phyloP scores from a whole-genome alignment of 257 asterid genomes.

The Salvia rosmarinus region DNA sequence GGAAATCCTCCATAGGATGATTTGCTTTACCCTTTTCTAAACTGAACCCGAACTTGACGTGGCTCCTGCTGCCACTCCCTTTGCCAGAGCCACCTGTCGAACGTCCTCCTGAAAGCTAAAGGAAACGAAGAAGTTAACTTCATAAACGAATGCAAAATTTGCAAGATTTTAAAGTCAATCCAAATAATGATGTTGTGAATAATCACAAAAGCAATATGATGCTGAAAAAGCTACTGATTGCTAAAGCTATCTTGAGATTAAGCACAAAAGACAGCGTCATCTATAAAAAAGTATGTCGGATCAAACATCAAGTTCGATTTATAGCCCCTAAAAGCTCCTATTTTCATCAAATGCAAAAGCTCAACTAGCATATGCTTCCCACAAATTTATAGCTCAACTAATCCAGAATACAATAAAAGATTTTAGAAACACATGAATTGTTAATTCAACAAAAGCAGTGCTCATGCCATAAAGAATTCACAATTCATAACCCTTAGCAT shows the following conservation, averaged over 20 bases:
- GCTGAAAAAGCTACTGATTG: neutral
- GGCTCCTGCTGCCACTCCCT: conserved; percentile 73
- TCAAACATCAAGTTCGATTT: conserved; percentile 12
- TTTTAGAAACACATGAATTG: neutral
- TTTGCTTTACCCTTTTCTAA: conserved; percentile 76
- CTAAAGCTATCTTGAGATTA: neutral
- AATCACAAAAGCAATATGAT: neutral
- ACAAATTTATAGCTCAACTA: conserved; percentile 2
- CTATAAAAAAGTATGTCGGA: conserved; percentile 9
- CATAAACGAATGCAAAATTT: conserved; percentile 18
- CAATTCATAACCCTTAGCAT: neutral
- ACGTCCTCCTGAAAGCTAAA: conserved; percentile 57
- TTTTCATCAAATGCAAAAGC: conserved; percentile 6
- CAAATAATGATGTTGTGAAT: neutral
- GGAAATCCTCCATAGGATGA: conserved; percentile 92
- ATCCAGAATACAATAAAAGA: conserved; percentile 16
- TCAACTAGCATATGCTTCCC: neutral
- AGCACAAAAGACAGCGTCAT: neutral
- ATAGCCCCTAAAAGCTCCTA: neutral
- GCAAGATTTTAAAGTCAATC: conserved; percentile 13
- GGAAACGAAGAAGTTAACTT: conserved; percentile 34
- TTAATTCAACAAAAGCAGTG: conserved; percentile 19
- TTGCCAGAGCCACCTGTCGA: conserved; percentile 67
- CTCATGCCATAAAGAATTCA: neutral
- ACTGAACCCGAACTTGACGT: conserved; percentile 73